A percentile compares a stretch with the other conserved stretches of the same genome.
phyloP scores from a whole-genome alignment of 495 filamentous ascomycete genomes.

The Niebla homalea region DNA sequence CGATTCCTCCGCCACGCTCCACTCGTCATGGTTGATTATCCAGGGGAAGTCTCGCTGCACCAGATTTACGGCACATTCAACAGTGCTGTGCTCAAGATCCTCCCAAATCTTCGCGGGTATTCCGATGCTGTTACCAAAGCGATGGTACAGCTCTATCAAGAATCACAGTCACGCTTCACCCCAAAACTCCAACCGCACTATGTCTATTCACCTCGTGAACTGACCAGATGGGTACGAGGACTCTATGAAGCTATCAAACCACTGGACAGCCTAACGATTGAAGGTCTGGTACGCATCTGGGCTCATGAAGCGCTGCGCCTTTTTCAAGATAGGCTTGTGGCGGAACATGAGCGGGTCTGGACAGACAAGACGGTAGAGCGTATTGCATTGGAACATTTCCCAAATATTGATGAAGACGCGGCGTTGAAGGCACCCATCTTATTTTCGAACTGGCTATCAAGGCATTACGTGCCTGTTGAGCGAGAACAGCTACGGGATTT shows the following conservation, averaged over 20 bases:
- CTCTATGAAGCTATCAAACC: slow-evolving; percentile 93
- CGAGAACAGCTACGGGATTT: slow-evolving; percentile 89
- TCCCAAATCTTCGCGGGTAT: slow-evolving; percentile 88
- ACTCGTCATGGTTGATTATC: slow-evolving; percentile 98
- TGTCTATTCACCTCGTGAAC: slow-evolving; percentile 95
- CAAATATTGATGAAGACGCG: slow-evolving; percentile 73
- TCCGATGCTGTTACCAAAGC: slow-evolving; percentile 88
- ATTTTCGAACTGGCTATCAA: slow-evolving; percentile 99
- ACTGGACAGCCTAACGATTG: slow-evolving; percentile 70
- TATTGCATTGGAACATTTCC: slow-evolving; percentile 85
- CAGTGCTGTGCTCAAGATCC: slow-evolving; percentile 87
- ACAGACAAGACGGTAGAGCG: slow-evolving; percentile 71
- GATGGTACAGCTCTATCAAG: slow-evolving; percentile 93
- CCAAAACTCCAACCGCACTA: slow-evolving; percentile 96
- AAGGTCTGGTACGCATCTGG: slow-evolving; percentile 94
- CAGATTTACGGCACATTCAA: slow-evolving; percentile 99
- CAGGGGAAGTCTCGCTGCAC: slow-evolving; percentile 79
- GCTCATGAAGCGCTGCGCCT: slow-evolving; percentile 91
- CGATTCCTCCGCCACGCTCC: slow-evolving; percentile 91
- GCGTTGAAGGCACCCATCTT: slow-evolving; percentile 89
- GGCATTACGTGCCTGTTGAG: slow-evolving; percentile 93
- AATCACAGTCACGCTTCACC: slow-evolving; percentile 88
- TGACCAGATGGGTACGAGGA: slow-evolving; percentile 93
- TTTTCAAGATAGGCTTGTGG: slow-evolving; percentile 92
- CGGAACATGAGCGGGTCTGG: slow-evolving; percentile 90